A percentile compares a stretch with the other conserved stretches of the same genome.
These are phyloP conservation scores for Aureobasidium pullulans DNA, from an alignment of 2,329 filamentous ascomycete genomes.

Conservation along the genomic window DNA sequence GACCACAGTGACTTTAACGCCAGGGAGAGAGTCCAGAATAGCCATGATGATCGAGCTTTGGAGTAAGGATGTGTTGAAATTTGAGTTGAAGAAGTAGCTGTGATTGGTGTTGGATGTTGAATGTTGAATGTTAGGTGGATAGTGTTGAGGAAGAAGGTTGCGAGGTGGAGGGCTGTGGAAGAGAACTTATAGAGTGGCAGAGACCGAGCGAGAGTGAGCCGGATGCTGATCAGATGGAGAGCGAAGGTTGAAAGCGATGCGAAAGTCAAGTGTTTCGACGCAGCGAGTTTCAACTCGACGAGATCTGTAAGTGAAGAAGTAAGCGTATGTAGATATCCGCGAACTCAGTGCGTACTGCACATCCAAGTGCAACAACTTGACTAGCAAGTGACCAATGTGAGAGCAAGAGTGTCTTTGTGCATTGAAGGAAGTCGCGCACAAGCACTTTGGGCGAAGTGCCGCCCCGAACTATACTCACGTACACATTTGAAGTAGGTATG, in stretches of 20 bases:
- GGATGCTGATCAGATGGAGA: neutral
- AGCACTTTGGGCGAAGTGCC: no score
- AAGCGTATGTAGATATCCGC: no score
- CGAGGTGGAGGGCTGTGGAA: neutral
- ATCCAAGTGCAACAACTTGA: no score
- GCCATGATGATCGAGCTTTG: conserved; percentile 16
- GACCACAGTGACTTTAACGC: conserved; percentile 18
- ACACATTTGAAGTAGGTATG: no score
- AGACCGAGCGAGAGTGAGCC: neutral
- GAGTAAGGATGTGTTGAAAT: neutral
- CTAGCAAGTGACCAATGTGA: no score
- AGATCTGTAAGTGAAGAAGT: no score
- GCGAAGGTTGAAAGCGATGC: neutral
- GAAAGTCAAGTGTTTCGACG: no score
- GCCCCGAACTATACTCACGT: no score
- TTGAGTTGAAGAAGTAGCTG: neutral
- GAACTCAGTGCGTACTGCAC: no score
- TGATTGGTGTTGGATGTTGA: neutral
- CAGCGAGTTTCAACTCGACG: no score
- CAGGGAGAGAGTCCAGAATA: conserved; percentile 16
- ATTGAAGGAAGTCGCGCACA: no score
- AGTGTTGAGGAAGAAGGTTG: neutral
- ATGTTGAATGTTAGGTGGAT: neutral
- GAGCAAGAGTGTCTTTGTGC: no score
- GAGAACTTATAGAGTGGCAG: neutral